Base-by-base conservation (phyloP, 441 rosid species). In the California macrophylla region DNA sequence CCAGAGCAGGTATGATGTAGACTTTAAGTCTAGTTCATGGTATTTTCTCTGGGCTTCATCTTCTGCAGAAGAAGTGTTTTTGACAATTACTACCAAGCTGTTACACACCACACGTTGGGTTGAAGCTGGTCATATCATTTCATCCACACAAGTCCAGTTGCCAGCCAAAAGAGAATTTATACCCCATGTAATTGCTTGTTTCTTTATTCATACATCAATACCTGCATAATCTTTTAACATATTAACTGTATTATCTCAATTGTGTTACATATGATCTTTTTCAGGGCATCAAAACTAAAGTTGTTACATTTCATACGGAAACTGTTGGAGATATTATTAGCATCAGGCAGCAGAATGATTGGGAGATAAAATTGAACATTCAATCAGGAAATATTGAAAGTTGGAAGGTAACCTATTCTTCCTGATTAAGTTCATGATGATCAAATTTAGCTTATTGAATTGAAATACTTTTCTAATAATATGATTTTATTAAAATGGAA, bases 21-120 rank as follows among this genome's bases (percentile, higher is more conserved):
- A 86, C 56, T 89, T 83, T 89, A 83, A 81, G 70, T 86, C 88
- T 13, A 87, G 90, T 76, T 96, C 96, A 38, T 94, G 98, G 98
- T 80, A 85, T 86, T 66, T 88, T 74, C 71, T 78, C 7, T 87
- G 89, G 91, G 82, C 77, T 75, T 88, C 96, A 73, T 85, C 85
- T 69, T 68, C 71, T 60, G 85, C 90, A 12, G 84, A 83, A 82
- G 98, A 91, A 76, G 54, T 78, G 15, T 90, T 83, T 76, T 73
- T 91, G 77, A 91, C 93, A 7, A 75, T 90, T 71, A 77, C 79
- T 45, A 66, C 88, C 40, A 83, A 78, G 81, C 89, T 89, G 72
- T 66, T 78, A 75, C 80, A 87, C 64, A 71, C 90, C 70, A 86
- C 86, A n/a, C 81, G 86, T 61, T 91, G 96, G 86, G 90, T 85